Conservation (phyloP, 1,284 basidiomycete genomes). For the Rhodotorula sp. region DNA sequence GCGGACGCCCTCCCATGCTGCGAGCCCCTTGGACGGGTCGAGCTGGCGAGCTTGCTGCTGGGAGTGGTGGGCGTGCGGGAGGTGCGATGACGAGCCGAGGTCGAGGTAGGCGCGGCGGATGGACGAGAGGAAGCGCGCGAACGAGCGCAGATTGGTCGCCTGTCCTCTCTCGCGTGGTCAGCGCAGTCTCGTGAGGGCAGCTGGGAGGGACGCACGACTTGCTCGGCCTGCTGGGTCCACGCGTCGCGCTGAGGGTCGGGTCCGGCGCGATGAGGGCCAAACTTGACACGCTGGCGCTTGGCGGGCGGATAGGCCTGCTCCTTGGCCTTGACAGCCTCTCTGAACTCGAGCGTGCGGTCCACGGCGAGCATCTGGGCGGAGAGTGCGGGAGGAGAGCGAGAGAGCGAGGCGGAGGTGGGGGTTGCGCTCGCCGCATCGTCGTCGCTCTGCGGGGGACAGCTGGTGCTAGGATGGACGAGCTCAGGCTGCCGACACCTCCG, state of each 20-base stretch:
- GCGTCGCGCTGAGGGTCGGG: constrained; percentile 15
- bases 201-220: constrained; percentile 24
- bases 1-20: constrained; percentile 66
- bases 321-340: constrained; percentile 22
- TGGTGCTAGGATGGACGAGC: neutral
- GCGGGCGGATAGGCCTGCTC: constrained; percentile 6
- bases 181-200: neutral
- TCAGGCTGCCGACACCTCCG: constrained; percentile 10
- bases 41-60: constrained; percentile 52
- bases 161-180: neutral
- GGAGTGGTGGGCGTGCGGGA: constrained; percentile 49
- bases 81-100: constrained; percentile 55
- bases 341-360: constrained; percentile 39
- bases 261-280: constrained; percentile 4
- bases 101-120: constrained; percentile 78
- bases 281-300: constrained; percentile 28
- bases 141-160: constrained; percentile 57
- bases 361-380: neutral
- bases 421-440: neutral
- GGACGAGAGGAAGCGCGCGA: constrained; percentile 67
- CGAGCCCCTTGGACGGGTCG: constrained; percentile 49
- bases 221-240: constrained; percentile 39
- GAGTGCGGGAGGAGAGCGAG: neutral
- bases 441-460: neutral
- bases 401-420: neutral